Conservation (phyloP, 2,329 filamentous ascomycete species). For the Diaporthe sp. region DNA sequence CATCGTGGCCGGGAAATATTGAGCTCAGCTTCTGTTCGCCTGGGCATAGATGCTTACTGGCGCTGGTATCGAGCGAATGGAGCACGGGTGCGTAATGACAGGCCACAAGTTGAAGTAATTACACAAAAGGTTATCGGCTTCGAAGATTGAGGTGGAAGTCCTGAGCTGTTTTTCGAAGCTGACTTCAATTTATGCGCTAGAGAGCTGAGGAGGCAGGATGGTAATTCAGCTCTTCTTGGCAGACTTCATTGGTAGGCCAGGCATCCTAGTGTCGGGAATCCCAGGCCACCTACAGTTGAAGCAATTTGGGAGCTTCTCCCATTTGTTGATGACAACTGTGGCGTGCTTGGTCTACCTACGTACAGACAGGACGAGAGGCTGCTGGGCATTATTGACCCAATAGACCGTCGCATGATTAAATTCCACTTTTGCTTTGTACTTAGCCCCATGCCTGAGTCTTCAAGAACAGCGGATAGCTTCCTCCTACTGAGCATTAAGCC, state of each 20-base stretch:
- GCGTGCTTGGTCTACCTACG: not conserved
- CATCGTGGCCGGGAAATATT: not conserved
- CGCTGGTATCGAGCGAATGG: too few relatives aligned
- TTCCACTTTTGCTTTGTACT: not conserved
- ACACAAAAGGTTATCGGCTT: not conserved
- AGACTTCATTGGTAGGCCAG: not conserved
- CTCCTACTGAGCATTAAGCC: too few relatives aligned
- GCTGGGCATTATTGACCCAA: too few relatives aligned
- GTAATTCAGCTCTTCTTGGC: conserved; percentile 26
- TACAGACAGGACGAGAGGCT: not conserved
- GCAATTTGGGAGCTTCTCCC: too few relatives aligned
- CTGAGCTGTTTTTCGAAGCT: not conserved
- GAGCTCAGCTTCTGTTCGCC: not conserved
- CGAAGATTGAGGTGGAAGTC: not conserved
- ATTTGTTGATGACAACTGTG: not conserved
- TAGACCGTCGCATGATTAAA: not conserved
- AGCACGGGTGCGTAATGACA: not conserved
- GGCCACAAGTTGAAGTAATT: not conserved
- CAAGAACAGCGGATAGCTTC: not conserved
- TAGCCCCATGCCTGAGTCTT: not conserved
- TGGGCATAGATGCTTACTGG: not conserved
- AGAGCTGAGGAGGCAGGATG: not conserved
- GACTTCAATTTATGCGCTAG: not conserved
- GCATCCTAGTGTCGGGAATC: not conserved
- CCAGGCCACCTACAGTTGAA: not conserved